These are phyloP conservation scores for Rubus idaeus DNA, from an alignment of 306 rosid species.

Conservation along the genomic window DNA sequence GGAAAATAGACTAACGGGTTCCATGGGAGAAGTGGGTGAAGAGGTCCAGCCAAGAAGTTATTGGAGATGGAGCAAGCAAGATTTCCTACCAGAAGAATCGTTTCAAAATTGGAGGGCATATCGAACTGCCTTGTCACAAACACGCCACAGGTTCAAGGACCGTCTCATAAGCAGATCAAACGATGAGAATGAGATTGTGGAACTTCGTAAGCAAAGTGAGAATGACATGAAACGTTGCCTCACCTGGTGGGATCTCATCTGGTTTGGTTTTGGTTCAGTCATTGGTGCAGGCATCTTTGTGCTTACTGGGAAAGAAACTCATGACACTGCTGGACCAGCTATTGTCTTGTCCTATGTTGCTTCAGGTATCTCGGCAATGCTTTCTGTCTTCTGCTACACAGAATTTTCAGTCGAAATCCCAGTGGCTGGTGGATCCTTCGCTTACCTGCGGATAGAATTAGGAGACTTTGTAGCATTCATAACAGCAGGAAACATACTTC, in stretches of 20 bases:
- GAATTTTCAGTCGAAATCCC: slow-evolving; percentile 81
- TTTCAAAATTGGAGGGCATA: slow-evolving; percentile 67
- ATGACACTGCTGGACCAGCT: slow-evolving; percentile 61
- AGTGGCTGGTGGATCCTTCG: slow-evolving; percentile 78
- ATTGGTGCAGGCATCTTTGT: slow-evolving; percentile 83
- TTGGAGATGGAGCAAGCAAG: slow-evolving; percentile 76
- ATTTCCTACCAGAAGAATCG: slow-evolving; percentile 78
- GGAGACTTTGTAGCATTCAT: slow-evolving; percentile 81
- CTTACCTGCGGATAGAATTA: slow-evolving; percentile 68
- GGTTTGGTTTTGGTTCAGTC: slow-evolving; percentile 83
- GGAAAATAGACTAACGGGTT: slow-evolving; percentile 22
- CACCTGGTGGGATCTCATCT: slow-evolving; percentile 78
- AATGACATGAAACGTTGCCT: slow-evolving; percentile 47
- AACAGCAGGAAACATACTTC: slow-evolving; percentile 77
- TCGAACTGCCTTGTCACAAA: slow-evolving; percentile 49
- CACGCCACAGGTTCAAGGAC: slow-evolving; percentile 55
- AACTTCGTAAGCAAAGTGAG: slow-evolving; percentile 53
- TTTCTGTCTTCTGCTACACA: slow-evolving; percentile 79
- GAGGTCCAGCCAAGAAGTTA: slow-evolving; percentile 45
- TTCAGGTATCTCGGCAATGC: slow-evolving; percentile 81
- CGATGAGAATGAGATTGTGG: slow-evolving; percentile 48
- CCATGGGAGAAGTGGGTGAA: slow-evolving; percentile 19
- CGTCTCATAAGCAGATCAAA: slow-evolving; percentile 58
- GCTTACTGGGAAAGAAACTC: slow-evolving; percentile 64
- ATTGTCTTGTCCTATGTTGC: slow-evolving; percentile 62